Evolutionary conservation across 2,329 filamentous ascomycete species (phyloP).

Genomic region (Mollisiaceae sp.): DNA sequence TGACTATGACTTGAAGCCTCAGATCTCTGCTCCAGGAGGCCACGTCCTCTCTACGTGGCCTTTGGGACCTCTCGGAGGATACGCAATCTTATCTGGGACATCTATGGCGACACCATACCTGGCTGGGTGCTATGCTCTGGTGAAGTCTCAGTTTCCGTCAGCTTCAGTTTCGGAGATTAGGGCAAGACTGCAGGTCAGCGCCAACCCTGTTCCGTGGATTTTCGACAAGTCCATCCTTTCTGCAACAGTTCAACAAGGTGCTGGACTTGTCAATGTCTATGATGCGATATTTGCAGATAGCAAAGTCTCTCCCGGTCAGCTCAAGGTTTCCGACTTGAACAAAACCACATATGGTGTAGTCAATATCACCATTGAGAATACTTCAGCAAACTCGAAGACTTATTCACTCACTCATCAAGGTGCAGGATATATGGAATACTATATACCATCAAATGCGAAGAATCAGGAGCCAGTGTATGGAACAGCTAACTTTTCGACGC

Average conservation of each 20-base stretch:
- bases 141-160: conserved; percentile 43
- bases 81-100: conserved; percentile 45
- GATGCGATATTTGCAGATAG: conserved; percentile 38
- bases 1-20: conserved; percentile 27
- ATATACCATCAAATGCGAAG: conserved; percentile 27
- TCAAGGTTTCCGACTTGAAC: not conserved
- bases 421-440: conserved; percentile 31
- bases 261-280: conserved; percentile 44
- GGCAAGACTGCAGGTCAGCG: conserved; percentile 41
- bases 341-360: not conserved
- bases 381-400: conserved; percentile 23
- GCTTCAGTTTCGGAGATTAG: conserved; percentile 40
- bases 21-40: conserved; percentile 42
- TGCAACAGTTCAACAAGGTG: conserved; percentile 44
- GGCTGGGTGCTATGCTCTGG: conserved; percentile 43
- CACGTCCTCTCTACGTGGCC: conserved; percentile 46
- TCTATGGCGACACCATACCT: conserved; percentile 47
- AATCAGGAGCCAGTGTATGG: conserved; percentile 34
- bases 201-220: conserved; percentile 38
- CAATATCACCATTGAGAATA: conserved; percentile 35
- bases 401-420: conserved; percentile 34
- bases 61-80: conserved; percentile 39
- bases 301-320: conserved; percentile 21
- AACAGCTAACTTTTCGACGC: conserved; percentile 28
- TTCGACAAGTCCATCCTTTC: conserved; percentile 40